These are phyloP conservation scores for Ampelomyces quisqualis DNA, from an alignment of 2,329 filamentous ascomycete species.

Conservation along the genomic window DNA sequence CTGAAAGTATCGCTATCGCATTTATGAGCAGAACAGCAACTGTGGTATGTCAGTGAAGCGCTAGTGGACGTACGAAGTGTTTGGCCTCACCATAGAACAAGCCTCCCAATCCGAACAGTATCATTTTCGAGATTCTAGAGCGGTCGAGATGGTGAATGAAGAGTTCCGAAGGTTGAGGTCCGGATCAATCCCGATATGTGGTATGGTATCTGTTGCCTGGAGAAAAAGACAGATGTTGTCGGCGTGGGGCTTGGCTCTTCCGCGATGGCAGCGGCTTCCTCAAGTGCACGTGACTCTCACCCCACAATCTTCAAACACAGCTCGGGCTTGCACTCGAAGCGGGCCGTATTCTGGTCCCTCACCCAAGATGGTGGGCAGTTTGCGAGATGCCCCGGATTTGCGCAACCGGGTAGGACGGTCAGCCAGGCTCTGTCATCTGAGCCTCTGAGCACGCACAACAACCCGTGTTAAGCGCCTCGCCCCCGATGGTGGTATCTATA, in stretches of 20 bases:
- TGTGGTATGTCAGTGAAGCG: conserved; percentile 42
- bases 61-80: conserved; percentile 6
- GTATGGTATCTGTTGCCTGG: background rate
- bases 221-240: conserved; percentile 2
- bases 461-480: too few relatives aligned
- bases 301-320: too few relatives aligned
- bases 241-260: conserved; percentile 1
- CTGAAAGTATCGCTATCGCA: conserved; percentile 87
- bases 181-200: background rate
- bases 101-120: conserved; percentile 69
- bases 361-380: too few relatives aligned
- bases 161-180: background rate
- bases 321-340: too few relatives aligned
- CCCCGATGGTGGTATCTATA: too few relatives aligned
- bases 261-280: background rate
- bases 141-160: background rate
- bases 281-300: conserved; percentile 3
- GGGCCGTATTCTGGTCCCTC: too few relatives aligned
- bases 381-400: too few relatives aligned
- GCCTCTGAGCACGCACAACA: too few relatives aligned
- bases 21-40: conserved; percentile 88
- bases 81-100: conserved; percentile 67
- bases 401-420: too few relatives aligned
- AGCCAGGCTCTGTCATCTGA: too few relatives aligned
- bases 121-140: conserved; percentile 50